Conservation (phyloP, 108 stramenopile genomes). For the Nannochloropsis salina region DNA sequence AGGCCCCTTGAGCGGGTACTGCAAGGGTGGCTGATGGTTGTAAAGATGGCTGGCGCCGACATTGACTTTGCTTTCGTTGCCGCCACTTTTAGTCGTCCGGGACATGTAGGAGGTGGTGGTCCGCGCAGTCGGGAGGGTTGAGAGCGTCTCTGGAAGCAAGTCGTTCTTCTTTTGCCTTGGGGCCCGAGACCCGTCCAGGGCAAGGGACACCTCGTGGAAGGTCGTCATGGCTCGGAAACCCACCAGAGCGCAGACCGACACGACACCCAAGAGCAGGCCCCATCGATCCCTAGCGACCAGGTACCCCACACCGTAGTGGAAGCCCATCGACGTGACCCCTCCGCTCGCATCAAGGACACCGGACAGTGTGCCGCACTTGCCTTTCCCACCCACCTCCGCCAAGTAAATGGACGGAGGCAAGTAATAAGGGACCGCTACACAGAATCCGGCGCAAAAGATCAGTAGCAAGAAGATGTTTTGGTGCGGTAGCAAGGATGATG, state of each 20-base stretch:
- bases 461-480: neutral
- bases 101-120: neutral
- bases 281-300: neutral
- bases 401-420: neutral
- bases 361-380: neutral
- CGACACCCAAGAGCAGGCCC: neutral
- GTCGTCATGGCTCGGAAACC: neutral
- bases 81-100: neutral
- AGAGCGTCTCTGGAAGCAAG: neutral
- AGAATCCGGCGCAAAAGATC: neutral
- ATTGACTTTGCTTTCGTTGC: neutral
- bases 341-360: conserved; percentile 10
- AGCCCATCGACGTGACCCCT: neutral
- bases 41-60: conserved; percentile 13
- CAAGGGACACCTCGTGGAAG: neutral
- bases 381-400: neutral
- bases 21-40: neutral
- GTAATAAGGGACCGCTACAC: neutral
- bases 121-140: neutral
- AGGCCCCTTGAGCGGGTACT: neutral
- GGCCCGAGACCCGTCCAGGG: neutral
- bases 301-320: conserved; percentile 5
- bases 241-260: neutral
- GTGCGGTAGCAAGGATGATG: neutral
- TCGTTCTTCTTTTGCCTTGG: neutral